Conservation (phyloP, 441 rosid species). For the Adansonia rubrostipa region DNA sequence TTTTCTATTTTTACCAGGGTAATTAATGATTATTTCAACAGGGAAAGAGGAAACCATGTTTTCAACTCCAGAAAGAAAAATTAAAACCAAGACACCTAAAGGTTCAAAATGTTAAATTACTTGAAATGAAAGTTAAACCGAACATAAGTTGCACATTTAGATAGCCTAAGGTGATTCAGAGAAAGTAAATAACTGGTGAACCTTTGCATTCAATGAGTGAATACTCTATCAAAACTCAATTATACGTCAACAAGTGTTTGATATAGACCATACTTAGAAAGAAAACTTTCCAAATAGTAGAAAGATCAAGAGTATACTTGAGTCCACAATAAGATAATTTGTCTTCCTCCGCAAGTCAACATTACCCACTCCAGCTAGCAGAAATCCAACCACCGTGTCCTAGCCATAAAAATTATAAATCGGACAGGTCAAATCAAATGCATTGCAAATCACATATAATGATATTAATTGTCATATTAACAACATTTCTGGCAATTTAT, state of each 20-base stretch:
- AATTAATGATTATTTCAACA: neutral
- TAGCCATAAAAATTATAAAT: conserved; percentile 25
- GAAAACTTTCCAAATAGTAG: neutral
- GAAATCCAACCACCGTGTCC: conserved; percentile 89
- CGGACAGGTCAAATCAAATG: conserved; percentile 5
- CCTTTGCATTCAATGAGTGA: no score
- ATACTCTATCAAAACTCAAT: neutral
- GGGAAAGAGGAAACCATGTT: neutral
- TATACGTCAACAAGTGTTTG: neutral
- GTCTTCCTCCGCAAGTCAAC: conserved; percentile 92
- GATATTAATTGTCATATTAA: neutral
- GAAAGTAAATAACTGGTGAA: neutral
- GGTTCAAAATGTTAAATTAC: neutral
- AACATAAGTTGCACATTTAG: neutral
- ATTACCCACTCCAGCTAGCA: conserved; percentile 98
- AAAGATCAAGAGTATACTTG: conserved; percentile 57
- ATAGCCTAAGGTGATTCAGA: neutral
- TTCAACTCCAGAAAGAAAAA: neutral
- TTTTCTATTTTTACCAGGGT: no score
- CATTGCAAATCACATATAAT: no score
- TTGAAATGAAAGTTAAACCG: neutral
- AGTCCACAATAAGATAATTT: conserved; percentile 91
- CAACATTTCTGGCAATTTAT: neutral
- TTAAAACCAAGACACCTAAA: neutral
- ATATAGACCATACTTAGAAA: no score